phyloP scores from a whole-genome alignment of 2,329 filamentous ascomycete genomes.

The Epichloe elymi region DNA sequence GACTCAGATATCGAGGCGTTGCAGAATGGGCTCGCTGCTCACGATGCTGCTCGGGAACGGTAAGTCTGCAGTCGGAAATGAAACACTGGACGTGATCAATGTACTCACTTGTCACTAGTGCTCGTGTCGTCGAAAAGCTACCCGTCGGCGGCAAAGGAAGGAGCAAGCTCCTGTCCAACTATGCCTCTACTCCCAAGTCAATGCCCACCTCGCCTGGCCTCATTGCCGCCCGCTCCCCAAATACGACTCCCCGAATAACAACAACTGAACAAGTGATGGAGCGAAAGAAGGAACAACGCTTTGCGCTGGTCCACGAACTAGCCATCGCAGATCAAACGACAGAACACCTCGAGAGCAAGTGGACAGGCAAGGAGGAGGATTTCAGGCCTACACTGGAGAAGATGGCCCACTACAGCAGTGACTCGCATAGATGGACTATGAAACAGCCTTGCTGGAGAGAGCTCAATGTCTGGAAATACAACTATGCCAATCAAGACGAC shows the following conservation, averaged over 20 bases:
- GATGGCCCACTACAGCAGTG: slow-evolving; percentile 38
- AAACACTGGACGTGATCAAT: not conserved
- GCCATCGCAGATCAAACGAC: slow-evolving; percentile 39
- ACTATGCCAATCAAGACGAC: slow-evolving; percentile 39
- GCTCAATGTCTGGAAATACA: slow-evolving; percentile 49
- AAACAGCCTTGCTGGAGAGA: slow-evolving; percentile 49
- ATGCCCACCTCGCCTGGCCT: slow-evolving; percentile 43
- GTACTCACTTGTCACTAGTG: slow-evolving; percentile 19
- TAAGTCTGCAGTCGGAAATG: slow-evolving; percentile 11
- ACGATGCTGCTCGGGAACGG: slow-evolving; percentile 23
- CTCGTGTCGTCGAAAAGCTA: slow-evolving; percentile 22
- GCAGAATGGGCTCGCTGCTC: slow-evolving; percentile 27
- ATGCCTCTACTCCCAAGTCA: slow-evolving; percentile 24
- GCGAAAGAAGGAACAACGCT: slow-evolving; percentile 39
- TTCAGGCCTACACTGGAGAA: slow-evolving; percentile 42
- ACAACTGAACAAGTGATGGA: slow-evolving; percentile 39
- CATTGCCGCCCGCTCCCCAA: slow-evolving; percentile 40
- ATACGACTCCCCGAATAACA: slow-evolving; percentile 33
- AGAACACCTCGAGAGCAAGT: slow-evolving; percentile 35
- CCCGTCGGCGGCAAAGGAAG: slow-evolving; percentile 25
- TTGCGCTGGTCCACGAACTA: slow-evolving; percentile 46
- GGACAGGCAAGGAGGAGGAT: slow-evolving; percentile 39
- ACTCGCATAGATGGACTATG: slow-evolving; percentile 39
- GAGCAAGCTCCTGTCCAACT: slow-evolving; percentile 28
- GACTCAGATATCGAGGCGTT: slow-evolving; percentile 38